Evolutionary conservation across 495 filamentous ascomycete species (phyloP).

Genomic region (Aspergillus panamensis): DNA sequence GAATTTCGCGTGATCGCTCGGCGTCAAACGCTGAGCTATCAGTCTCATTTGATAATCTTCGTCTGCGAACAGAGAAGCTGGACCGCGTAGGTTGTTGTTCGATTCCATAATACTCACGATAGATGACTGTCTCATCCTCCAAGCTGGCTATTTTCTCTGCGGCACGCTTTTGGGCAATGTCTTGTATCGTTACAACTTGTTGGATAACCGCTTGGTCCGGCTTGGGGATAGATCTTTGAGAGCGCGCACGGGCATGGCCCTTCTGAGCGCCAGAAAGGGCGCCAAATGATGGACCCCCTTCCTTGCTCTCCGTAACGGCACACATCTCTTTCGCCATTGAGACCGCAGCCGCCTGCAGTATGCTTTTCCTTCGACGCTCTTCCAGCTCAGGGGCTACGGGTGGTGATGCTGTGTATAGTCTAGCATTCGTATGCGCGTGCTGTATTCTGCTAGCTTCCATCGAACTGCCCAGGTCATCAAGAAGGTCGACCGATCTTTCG

Average conservation of each 20-base stretch:
- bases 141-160: conserved; percentile 78
- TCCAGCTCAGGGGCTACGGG: conserved; percentile 68
- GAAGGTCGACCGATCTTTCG: conserved; percentile 27
- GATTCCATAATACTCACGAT: conserved; percentile 72
- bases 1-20: conserved; percentile 65
- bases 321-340: conserved; percentile 90
- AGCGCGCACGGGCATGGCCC: conserved; percentile 37
- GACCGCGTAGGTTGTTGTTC: conserved; percentile 43
- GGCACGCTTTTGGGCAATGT: conserved; percentile 79
- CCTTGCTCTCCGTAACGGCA: conserved; percentile 52
- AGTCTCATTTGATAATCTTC: conserved; percentile 68
- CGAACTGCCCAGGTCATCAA: conserved; percentile 37
- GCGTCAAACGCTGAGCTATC: conserved; percentile 60
- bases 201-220: conserved; percentile 30
- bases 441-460: conserved; percentile 57
- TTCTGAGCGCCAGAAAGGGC: conserved; percentile 34
- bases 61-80: conserved; percentile 56
- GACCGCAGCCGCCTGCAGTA: conserved; percentile 73
- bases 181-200: conserved; percentile 65
- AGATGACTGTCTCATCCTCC: conserved; percentile 64
- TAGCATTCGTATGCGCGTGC: conserved; percentile 49
- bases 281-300: conserved; percentile 20
- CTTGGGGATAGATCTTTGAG: conserved; percentile 34
- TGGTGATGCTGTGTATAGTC: conserved; percentile 73
- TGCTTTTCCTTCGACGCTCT: conserved; percentile 65